Evolutionary conservation across 345 rosid species (phyloP).

Genomic region (Trapa bicornis): DNA sequence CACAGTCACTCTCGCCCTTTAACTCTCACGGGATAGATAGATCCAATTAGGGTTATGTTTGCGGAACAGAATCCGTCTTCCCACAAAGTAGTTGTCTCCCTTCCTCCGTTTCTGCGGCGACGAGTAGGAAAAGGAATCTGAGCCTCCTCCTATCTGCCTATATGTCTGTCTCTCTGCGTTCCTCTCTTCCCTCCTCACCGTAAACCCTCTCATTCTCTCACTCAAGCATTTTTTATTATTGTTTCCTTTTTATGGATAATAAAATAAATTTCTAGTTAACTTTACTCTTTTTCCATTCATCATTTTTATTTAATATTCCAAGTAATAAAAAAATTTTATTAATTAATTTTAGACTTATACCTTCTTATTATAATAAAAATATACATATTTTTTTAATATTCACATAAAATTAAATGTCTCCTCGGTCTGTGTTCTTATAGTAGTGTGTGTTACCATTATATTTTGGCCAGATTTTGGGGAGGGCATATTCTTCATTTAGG

Average conservation of each 20-base stretch:
- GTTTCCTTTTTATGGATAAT: background rate
- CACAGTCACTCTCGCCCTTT: background rate
- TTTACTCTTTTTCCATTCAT: no score
- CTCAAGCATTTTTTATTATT: background rate
- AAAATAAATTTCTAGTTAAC: no score
- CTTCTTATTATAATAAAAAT: no score
- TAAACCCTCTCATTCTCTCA: background rate
- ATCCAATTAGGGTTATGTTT: slow-evolving; percentile 5
- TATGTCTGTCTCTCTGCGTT: background rate
- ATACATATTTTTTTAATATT: background rate
- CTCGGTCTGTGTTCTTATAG: background rate
- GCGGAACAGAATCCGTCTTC: background rate
- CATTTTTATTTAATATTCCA: no score
- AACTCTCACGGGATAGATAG: background rate
- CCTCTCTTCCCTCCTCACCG: slow-evolving; percentile 7
- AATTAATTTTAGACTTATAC: no score
- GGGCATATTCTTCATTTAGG: background rate
- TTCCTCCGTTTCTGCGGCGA: slow-evolving; percentile 8
- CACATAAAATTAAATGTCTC: background rate
- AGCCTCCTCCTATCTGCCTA: background rate
- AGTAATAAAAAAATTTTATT: no score
- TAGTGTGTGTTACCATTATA: background rate
- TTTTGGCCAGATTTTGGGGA: slow-evolving; percentile 25
- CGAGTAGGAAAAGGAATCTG: background rate
- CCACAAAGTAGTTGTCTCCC: background rate